phyloP scores from a whole-genome alignment of 202 grass and related monocot genomes.

The Elaeis oleifera region DNA sequence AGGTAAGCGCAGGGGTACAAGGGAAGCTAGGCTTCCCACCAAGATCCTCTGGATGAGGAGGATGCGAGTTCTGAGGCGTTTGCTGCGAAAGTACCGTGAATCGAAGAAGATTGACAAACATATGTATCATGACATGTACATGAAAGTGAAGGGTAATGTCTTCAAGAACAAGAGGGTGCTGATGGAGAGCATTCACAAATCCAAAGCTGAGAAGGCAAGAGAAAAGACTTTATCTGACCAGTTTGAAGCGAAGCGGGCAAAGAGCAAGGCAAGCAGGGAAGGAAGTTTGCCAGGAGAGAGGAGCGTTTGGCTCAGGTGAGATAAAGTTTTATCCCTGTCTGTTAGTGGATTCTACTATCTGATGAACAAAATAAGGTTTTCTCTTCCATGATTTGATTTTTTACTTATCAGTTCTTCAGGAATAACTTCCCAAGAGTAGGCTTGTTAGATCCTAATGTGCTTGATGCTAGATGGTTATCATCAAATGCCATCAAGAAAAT shows the following conservation, averaged over 20 bases:
- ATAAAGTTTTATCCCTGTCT: not conserved
- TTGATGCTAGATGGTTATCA: too few species aligned
- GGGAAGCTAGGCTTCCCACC: constrained; percentile 12
- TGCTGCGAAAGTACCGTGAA: constrained; percentile 14
- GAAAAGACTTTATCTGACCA: constrained; percentile 14
- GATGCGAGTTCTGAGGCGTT: constrained; percentile 14
- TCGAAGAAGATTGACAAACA: constrained; percentile 19
- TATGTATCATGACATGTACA: constrained; percentile 18
- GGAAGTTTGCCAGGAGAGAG: constrained; percentile 18
- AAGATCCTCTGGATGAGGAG: constrained; percentile 16
- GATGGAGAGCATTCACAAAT: constrained; percentile 15
- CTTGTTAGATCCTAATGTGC: not conserved
- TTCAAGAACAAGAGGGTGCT: constrained; percentile 17
- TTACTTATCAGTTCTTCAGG: not conserved
- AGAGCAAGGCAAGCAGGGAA: constrained; percentile 19
- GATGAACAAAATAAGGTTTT: too few species aligned
- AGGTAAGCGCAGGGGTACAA: constrained; percentile 18
- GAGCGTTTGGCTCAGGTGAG: constrained; percentile 13
- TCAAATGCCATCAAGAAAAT: too few species aligned
- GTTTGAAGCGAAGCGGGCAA: constrained; percentile 14
- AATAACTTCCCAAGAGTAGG: not conserved
- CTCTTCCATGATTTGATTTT: not conserved
- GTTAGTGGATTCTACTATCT: too few species aligned
- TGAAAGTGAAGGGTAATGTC: constrained; percentile 18
- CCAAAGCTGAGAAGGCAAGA: constrained; percentile 18